Evolutionary conservation across 257 asterid species (phyloP).

Genomic region (Fraxinus anomala): DNA sequence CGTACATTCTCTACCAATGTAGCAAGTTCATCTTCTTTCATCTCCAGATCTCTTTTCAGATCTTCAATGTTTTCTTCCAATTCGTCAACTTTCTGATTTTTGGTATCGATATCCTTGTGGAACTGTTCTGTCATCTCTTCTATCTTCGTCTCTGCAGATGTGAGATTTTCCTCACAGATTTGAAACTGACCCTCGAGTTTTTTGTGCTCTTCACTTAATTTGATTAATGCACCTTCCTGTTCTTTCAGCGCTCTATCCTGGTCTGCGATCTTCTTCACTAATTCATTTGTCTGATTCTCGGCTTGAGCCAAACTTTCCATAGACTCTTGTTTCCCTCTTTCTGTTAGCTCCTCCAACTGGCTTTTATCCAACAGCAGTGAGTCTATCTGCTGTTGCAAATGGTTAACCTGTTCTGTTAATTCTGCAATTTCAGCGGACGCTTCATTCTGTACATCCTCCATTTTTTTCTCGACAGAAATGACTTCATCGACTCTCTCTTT

Average conservation of each 20-base stretch:
- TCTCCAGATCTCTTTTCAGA: conserved; percentile 69
- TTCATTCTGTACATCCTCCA: conserved; percentile 53
- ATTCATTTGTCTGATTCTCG: conserved; percentile 47
- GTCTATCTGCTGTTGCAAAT: conserved; percentile 49
- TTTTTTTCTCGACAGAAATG: conserved; percentile 37
- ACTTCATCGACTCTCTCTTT: conserved; percentile 48
- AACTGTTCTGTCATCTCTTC: conserved; percentile 58
- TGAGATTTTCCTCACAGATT: conserved; percentile 52
- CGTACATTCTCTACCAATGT: conserved; percentile 64
- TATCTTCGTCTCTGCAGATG: conserved; percentile 49
- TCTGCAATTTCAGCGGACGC: conserved; percentile 41
- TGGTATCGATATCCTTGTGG: conserved; percentile 40
- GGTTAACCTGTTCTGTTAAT: conserved; percentile 43
- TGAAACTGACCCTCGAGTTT: conserved; percentile 43
- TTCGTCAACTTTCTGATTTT: conserved; percentile 49
- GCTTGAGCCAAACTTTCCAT: conserved; percentile 41
- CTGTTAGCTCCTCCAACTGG: conserved; percentile 48
- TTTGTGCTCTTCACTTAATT: conserved; percentile 49
- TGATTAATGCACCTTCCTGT: conserved; percentile 49
- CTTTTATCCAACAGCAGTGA: conserved; percentile 51
- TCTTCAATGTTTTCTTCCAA: conserved; percentile 65
- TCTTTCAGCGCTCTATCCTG: conserved; percentile 54
- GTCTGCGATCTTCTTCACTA: conserved; percentile 47
- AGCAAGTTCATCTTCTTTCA: conserved; percentile 75
- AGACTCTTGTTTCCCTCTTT: conserved; percentile 53